phyloP scores from a whole-genome alignment of 2,329 filamentous ascomycete genomes.

The Cladobotryum mycophilum region DNA sequence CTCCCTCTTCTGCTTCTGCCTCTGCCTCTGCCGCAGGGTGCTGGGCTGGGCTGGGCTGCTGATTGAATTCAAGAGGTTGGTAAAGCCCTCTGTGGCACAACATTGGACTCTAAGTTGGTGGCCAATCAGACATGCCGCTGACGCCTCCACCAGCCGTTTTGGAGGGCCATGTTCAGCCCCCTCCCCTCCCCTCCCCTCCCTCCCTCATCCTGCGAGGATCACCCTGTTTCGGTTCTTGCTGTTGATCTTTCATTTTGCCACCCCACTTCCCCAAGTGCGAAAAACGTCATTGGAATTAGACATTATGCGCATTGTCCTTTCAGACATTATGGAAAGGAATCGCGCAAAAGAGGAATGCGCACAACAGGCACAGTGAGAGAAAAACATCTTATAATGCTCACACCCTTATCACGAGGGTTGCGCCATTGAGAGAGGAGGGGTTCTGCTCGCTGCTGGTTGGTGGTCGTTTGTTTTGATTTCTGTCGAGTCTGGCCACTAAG shows the following conservation, averaged over 20 bases:
- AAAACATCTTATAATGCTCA: too few relatives aligned
- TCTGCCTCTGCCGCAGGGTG: not conserved
- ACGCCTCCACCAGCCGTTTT: conserved; percentile 11
- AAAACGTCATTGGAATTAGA: too few relatives aligned
- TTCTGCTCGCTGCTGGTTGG: not conserved
- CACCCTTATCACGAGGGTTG: too few relatives aligned
- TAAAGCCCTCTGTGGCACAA: conserved; percentile 10
- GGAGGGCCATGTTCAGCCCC: not conserved
- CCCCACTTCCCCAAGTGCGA: not conserved
- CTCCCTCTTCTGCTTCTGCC: conserved; percentile 2
- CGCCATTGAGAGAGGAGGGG: not conserved
- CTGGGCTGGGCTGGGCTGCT: not conserved
- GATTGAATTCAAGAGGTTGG: conserved; percentile 15
- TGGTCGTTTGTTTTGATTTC: not conserved
- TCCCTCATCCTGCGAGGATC: not conserved
- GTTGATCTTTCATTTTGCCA: conserved; percentile 4
- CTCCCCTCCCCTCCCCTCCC: not conserved
- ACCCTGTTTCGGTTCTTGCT: conserved; percentile 7
- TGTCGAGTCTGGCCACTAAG: conserved; percentile 4
- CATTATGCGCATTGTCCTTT: too few relatives aligned
- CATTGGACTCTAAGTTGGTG: conserved; percentile 2
- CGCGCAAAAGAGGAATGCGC: too few relatives aligned
- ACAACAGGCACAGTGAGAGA: too few relatives aligned
- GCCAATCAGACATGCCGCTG: conserved; percentile 11
- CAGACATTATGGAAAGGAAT: too few relatives aligned